Evolutionary conservation across 1,284 basidiomycete species (phyloP).

Genomic region (Apiotrichum sp.): DNA sequence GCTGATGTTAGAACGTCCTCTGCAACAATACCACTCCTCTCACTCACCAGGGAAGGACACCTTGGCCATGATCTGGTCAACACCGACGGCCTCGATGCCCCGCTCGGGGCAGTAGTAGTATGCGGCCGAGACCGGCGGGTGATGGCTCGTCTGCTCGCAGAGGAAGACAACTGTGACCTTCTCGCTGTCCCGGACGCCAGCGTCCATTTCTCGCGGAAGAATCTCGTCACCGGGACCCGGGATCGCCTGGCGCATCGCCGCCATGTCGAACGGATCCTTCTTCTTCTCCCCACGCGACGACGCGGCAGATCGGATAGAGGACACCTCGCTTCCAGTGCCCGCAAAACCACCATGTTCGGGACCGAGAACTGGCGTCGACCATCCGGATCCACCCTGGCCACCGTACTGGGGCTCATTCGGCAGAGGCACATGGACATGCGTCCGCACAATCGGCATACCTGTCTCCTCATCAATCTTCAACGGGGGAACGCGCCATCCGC

Average conservation of each 20-base stretch:
- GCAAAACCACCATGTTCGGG: slow-evolving; percentile 37
- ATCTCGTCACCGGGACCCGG: slow-evolving; percentile 44
- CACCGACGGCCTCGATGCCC: slow-evolving; percentile 63
- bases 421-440: slow-evolving; percentile 45
- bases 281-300: slow-evolving; percentile 16
- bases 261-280: slow-evolving; percentile 14
- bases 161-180: slow-evolving; percentile 63
- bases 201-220: slow-evolving; percentile 42
- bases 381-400: slow-evolving; percentile 38
- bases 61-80: slow-evolving; percentile 87
- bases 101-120: slow-evolving; percentile 70
- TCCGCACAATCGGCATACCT: slow-evolving; percentile 45
- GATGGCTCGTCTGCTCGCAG: slow-evolving; percentile 87
- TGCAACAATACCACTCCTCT: not conserved
- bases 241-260: slow-evolving; percentile 19
- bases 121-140: slow-evolving; percentile 89
- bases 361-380: slow-evolving; percentile 40
- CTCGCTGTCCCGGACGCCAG: slow-evolving; percentile 45
- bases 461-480: slow-evolving; percentile 42
- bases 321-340: slow-evolving; percentile 12
- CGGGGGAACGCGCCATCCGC: slow-evolving; percentile 57
- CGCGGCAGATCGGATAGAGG: slow-evolving; percentile 30
- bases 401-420: slow-evolving; percentile 42
- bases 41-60: slow-evolving; percentile 66
- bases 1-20: slow-evolving; percentile 35